phyloP scores from a whole-genome alignment of 75 land plant genomes.

The Sequoiadendron giganteum region DNA sequence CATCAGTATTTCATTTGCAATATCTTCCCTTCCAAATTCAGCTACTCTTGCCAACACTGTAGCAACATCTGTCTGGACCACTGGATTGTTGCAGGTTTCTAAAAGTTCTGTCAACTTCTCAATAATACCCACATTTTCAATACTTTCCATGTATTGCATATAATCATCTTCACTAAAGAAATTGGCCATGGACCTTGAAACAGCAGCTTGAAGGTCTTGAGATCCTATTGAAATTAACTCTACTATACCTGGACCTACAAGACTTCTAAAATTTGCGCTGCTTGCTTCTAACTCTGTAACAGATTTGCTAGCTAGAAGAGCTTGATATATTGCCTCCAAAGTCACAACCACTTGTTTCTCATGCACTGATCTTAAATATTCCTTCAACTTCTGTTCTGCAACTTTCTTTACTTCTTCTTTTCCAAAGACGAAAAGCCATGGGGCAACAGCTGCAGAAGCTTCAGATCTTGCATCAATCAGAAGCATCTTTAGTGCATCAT shows the following conservation, averaged over 20 bases:
- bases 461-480: constrained; percentile 15
- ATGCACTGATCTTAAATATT: constrained; percentile 10
- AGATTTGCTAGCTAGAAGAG: constrained; percentile 37
- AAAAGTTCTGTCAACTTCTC: constrained; percentile 25
- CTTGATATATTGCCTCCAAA: constrained; percentile 26
- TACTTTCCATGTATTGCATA: constrained; percentile 12
- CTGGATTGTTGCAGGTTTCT: constrained; percentile 14
- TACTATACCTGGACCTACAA: constrained; percentile 29
- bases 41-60: constrained; percentile 30
- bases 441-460: constrained; percentile 20
- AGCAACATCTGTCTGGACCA: constrained; percentile 17
- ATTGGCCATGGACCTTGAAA: constrained; percentile 28
- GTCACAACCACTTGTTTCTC: constrained; percentile 17
- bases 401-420: constrained; percentile 20
- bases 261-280: constrained; percentile 21
- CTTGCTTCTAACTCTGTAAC: constrained; percentile 39
- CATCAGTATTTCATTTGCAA: constrained; percentile 16
- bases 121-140: constrained; percentile 24
- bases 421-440: constrained; percentile 45
- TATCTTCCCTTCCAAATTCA: constrained; percentile 22
- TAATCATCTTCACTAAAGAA: constrained; percentile 31
- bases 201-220: constrained; percentile 15
- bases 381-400: constrained; percentile 22
- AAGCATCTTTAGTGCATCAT: constrained; percentile 28
- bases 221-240: constrained; percentile 22